Percentiles rank a stretch among this genome's conserved stretches.
These are phyloP conservation scores for Pythium phragmiticola DNA, from an alignment of 352 stramenopile genomes.

Conservation along the genomic window DNA sequence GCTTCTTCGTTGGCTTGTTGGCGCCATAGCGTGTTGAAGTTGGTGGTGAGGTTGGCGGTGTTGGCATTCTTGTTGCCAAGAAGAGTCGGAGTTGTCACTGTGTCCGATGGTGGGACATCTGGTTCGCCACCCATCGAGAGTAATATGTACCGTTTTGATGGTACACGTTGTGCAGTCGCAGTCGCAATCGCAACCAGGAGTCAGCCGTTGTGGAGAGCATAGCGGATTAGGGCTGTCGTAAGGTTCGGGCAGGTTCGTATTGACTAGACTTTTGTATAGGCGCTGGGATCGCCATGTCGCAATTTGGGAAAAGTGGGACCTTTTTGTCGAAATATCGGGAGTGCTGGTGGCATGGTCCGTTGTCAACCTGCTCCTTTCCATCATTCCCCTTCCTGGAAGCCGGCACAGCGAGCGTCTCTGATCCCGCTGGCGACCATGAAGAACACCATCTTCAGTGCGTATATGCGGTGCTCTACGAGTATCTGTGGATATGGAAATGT, in stretches of 20 bases:
- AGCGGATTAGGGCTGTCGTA: slow-evolving; percentile 22
- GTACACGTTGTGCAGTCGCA: slow-evolving; percentile 24
- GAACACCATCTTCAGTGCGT: slow-evolving; percentile 77
- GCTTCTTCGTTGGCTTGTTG: background rate
- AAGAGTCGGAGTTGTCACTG: background rate
- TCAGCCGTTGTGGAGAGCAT: slow-evolving; percentile 17
- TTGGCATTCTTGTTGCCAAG: background rate
- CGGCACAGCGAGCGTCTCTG: slow-evolving; percentile 8
- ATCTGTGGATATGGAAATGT: background rate
- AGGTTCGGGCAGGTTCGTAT: background rate
- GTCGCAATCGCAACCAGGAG: slow-evolving; percentile 4
- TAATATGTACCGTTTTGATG: slow-evolving; percentile 14
- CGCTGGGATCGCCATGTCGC: slow-evolving; percentile 17
- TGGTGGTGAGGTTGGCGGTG: slow-evolving; percentile 14
- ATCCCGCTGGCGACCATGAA: slow-evolving; percentile 38
- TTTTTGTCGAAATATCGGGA: slow-evolving; percentile 19
- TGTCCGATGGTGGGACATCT: background rate
- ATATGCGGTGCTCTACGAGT: background rate
- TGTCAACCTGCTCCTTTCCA: slow-evolving; percentile 13
- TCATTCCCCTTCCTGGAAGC: slow-evolving; percentile 25
- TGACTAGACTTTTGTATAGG: slow-evolving; percentile 25
- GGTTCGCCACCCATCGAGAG: background rate
- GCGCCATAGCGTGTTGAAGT: slow-evolving; percentile 21
- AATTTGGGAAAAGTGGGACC: slow-evolving; percentile 18
- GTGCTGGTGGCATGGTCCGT: background rate